Conservation (phyloP, 805 yeast species). For the Yarrowia porcina region DNA sequence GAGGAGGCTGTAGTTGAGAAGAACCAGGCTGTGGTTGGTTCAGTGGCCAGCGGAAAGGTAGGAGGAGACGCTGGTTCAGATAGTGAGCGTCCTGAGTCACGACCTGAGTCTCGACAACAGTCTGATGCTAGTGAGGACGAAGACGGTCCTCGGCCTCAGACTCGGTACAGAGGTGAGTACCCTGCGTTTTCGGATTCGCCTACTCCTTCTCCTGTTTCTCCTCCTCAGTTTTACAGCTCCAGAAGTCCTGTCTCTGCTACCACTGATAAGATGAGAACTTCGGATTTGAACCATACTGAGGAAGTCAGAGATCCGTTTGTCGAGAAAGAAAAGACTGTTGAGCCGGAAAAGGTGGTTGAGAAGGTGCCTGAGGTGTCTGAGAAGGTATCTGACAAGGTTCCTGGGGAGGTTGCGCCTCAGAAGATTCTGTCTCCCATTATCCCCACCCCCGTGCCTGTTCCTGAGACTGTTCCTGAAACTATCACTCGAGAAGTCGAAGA, state of each 20-base stretch:
- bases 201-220: background rate
- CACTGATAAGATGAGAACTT: background rate
- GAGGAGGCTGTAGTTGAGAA: background rate
- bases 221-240: slow-evolving; percentile 9
- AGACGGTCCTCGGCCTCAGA: background rate
- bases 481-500: background rate
- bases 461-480: background rate
- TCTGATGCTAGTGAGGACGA: background rate
- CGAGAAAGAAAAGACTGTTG: background rate
- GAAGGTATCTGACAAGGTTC: too few species aligned
- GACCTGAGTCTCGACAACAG: background rate
- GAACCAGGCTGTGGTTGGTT: slow-evolving; percentile 2
- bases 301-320: background rate
- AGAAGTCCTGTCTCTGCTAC: background rate
- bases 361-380: background rate
- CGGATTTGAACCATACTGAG: background rate
- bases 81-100: background rate
- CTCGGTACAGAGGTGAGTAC: background rate
- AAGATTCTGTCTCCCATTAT: background rate
- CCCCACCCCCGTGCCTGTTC: slow-evolving; percentile 1
- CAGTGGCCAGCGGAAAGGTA: background rate
- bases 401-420: too few species aligned
- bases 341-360: background rate
- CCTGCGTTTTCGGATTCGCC: slow-evolving; percentile 3
- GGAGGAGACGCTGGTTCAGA: background rate